Base-by-base conservation (phyloP, 768 basidiomycete genomes). In the Coprinopsis sp. region DNA sequence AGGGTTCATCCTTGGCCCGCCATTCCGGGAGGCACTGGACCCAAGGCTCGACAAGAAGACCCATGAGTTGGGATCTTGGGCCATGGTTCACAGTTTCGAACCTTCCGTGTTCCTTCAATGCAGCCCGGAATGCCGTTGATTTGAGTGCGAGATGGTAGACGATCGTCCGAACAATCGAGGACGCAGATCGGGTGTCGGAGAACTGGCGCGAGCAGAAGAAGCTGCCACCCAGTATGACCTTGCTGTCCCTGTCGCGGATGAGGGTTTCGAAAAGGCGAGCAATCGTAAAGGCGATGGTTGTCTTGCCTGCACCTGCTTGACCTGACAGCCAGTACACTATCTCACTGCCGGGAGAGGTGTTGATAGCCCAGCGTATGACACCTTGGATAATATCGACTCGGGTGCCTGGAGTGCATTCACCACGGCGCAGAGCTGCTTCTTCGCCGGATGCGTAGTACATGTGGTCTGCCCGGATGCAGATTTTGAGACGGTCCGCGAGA, bases 141-240 rank as follows among this genome's bases (percentile, higher is more conserved):
- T 48, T 53, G 24, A 44, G 54, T 31, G 57, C 55, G 6, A 58
- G 53, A 22, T 62, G 60, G 23, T 57, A 59, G 1, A 49, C 60
- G 23, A 62, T 53, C 8, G 57, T 63, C 27, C 46, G 59, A 44
- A 63, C 42, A 37, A 62, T 59, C 13, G 25, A 25, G 6, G 27
- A 55, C 10, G 42, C 28, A 1, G 13, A 21, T 37, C 47, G 22
- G 16, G 60, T 59, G 16, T 62, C 55, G 10, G 41, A 30, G 27
- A 59, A 61, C 47, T 55, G 56, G 16, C 57, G 56, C 7, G 63
- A 64, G 34, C 58, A 61, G 22, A 65, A 57, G 46, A 65, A 65
- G 42, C 54, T 62, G n/a, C 44, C 62, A 2, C 55, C 55, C 19
- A 65, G 37, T 13, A 52, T 42, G 38, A 49, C 47, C 12, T 46